Evolutionary conservation across 768 basidiomycete species (phyloP).

Genomic region (Pulveroboletus ravenelii): DNA sequence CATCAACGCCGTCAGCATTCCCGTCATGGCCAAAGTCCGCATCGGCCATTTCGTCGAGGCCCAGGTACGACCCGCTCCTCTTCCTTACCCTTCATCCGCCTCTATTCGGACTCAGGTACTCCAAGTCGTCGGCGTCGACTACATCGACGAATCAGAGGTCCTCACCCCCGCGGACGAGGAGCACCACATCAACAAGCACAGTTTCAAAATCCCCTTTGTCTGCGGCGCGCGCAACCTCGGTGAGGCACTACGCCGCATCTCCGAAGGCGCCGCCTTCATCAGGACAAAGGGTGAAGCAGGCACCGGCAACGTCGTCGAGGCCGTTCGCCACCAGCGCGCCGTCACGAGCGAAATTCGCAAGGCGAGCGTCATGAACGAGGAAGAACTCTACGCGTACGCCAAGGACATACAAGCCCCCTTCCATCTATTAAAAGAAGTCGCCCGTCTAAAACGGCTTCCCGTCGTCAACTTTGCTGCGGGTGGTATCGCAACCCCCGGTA

Average conservation of each 20-base stretch:
- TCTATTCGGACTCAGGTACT: constrained; percentile 56
- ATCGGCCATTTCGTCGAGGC: constrained; percentile 99
- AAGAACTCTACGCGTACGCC: constrained; percentile 90
- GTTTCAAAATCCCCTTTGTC: constrained; percentile 92
- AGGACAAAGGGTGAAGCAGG: constrained; percentile 95
- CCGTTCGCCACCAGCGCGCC: constrained; percentile 86
- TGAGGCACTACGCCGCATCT: constrained; percentile 92
- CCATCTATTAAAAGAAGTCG: constrained; percentile 93
- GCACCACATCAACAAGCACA: constrained; percentile 95
- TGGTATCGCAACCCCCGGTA: constrained; percentile 88
- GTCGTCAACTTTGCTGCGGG: constrained; percentile 98
- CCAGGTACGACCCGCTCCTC: constrained; percentile 46
- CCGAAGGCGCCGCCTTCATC: constrained; percentile 97
- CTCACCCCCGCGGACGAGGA: constrained; percentile 95
- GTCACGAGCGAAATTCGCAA: constrained; percentile 81
- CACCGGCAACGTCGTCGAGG: constrained; percentile 88
- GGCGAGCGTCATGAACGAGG: constrained; percentile 85
- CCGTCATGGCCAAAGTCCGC: constrained; percentile 94
- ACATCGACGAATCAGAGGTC: constrained; percentile 94
- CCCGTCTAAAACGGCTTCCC: constrained; percentile 86
- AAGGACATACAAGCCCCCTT: constrained; percentile 92
- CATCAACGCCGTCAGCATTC: constrained; percentile 90
- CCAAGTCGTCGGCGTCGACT: constrained; percentile 92
- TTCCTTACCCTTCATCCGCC: background rate
- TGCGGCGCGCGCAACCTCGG: constrained; percentile 95